These are phyloP conservation scores for Globisporangium cystogenes DNA, from an alignment of 352 stramenopile genomes.

Conservation along the genomic window DNA sequence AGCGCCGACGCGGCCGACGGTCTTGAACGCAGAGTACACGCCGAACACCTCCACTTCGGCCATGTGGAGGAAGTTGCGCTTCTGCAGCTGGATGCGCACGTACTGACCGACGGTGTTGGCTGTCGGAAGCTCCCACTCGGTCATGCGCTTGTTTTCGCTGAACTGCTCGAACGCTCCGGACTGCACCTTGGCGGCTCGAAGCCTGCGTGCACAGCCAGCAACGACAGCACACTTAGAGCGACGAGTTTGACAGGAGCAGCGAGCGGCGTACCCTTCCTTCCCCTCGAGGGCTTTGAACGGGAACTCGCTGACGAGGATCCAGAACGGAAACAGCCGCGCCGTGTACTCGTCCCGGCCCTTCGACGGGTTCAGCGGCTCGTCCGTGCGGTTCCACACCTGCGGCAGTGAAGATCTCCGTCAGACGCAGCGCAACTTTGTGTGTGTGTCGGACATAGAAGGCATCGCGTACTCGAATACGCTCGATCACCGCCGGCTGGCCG, in stretches of 20 bases:
- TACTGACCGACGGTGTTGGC: constrained; percentile 79
- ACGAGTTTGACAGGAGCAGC: too few relatives aligned
- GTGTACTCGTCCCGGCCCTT: constrained; percentile 73
- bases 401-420: background rate
- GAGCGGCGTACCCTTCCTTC: constrained; percentile 45
- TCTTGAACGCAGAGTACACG: constrained; percentile 78
- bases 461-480: constrained; percentile 56
- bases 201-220: constrained; percentile 12
- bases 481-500: constrained; percentile 64
- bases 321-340: constrained; percentile 86
- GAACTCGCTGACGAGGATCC: constrained; percentile 89
- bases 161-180: constrained; percentile 81
- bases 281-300: constrained; percentile 79
- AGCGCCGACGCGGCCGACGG: constrained; percentile 73
- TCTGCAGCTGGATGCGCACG: constrained; percentile 86
- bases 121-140: constrained; percentile 84
- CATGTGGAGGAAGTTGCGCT: constrained; percentile 88
- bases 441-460: background rate
- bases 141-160: constrained; percentile 66
- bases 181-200: constrained; percentile 81
- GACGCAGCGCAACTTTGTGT: background rate
- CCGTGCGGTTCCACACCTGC: constrained; percentile 88
- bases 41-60: constrained; percentile 91
- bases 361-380: constrained; percentile 80
- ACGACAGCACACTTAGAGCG: background rate